Base-by-base conservation (phyloP, 2,329 filamentous ascomycete genomes). In the Conoideocrella luteorostrata region DNA sequence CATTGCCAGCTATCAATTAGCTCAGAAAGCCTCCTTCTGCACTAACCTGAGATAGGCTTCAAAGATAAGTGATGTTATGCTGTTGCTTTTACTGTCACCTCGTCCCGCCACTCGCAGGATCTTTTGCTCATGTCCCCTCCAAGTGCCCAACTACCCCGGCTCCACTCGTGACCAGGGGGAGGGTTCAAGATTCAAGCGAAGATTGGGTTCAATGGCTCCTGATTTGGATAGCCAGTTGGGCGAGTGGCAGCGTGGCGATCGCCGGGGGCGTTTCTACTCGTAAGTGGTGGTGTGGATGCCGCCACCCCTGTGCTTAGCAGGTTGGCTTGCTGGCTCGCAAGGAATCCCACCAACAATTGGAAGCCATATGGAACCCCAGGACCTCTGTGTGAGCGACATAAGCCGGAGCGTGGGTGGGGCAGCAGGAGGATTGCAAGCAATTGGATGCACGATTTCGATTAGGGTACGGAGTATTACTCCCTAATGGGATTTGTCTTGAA, bases 101-200 rank as follows among this genome's bases (percentile, higher is more conserved):
- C 20, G 10, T 5, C 26, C 12, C 17, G 21, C 39, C 39, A 23
- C 11, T 6, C 32, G 28, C 26, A 33, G 39, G 29, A 41, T 41
- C 39, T 41, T 33, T 41, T 33, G 39, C 20, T 34, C 39, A 34
- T 18, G 24, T 41, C 18, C 28, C 24, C 39, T n/a, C n/a, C n/a
- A n/a, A n/a, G n/a, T n/a, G n/a, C n/a, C 18, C 6, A 34, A 22
- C 39, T 34, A 33, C 18, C 39, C 28, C 20, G 17, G 39, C 39
- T 34, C 29, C 36, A 39, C 18, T 13, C n/a, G 18, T 4, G 4
- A 12, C 4, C 36, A 39, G 36, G 21, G 36, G 12, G 3, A 24
- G 36, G n/a, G n/a, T 9, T 24, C n/a, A n/a, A 15, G 20, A 39
- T 24, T 36, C 20, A 22, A 39, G 36, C 36, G 12, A 26, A 20